Conservation (phyloP, 2,329 filamentous ascomycete genomes). For the Macrophomina pseudophaseolina region DNA sequence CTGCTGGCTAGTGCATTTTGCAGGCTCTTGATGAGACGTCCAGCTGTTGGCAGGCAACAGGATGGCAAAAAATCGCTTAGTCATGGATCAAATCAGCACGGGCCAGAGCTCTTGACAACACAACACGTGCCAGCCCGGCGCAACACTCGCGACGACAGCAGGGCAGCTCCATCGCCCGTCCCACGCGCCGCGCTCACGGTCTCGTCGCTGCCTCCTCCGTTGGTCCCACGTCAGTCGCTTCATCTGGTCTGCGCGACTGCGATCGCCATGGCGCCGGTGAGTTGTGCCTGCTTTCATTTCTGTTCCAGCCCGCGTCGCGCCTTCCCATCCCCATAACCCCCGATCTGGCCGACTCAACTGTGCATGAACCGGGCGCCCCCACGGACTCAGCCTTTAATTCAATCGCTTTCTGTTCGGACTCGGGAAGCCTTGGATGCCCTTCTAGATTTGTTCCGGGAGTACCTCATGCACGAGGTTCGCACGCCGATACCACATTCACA, state of each 20-base stretch:
- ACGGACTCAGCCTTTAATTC: not conserved
- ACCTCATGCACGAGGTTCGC: not conserved
- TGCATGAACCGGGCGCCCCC: not conserved
- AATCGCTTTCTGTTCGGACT: too few relatives aligned
- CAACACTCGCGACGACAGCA: constrained; percentile 15
- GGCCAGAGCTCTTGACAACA: not conserved
- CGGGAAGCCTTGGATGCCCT: not conserved
- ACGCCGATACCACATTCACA: not conserved
- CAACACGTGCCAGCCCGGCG: constrained; percentile 10
- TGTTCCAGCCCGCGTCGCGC: not conserved
- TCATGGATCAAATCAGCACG: not conserved
- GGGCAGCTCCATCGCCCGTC: constrained; percentile 1
- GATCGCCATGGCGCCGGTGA: constrained; percentile 13
- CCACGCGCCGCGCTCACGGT: not conserved
- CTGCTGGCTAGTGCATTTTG: not conserved
- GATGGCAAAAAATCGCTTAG: not conserved
- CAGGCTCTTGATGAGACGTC: not conserved
- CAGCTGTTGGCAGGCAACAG: not conserved
- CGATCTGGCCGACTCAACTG: constrained; percentile 15
- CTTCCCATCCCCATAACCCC: constrained; percentile 4
- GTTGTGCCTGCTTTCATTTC: not conserved
- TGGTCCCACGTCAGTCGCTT: not conserved
- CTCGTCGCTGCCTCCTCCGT: not conserved
- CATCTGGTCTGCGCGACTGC: not conserved
- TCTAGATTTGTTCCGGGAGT: not conserved